Evolutionary conservation across 306 rosid genomes (phyloP).

Genomic region (Potentilla sterilis): DNA sequence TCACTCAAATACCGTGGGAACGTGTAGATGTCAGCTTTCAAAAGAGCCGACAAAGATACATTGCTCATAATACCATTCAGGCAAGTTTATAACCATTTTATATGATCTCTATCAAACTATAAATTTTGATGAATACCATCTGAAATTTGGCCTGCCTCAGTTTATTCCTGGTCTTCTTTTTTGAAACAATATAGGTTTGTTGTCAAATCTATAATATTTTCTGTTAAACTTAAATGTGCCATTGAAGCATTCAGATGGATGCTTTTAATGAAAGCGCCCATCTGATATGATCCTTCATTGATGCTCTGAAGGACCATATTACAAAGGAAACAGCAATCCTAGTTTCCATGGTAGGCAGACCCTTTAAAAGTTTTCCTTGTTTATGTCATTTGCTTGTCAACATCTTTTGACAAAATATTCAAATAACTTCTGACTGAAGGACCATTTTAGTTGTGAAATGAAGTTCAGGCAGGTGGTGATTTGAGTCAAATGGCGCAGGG

Average conservation of each 20-base stretch:
- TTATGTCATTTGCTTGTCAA: not conserved
- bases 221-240: not conserved
- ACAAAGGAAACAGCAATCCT: not conserved
- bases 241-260: not conserved
- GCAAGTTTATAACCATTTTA: slow-evolving; percentile 36
- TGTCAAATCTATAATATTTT: not conserved
- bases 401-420: not conserved
- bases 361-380: not conserved
- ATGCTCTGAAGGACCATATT: not conserved
- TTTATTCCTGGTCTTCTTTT: not conserved
- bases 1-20: slow-evolving; percentile 82
- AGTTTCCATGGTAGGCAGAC: not conserved
- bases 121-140: not conserved
- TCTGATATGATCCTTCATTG: not conserved
- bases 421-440: too few species aligned
- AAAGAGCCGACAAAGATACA: slow-evolving; percentile 66
- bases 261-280: not conserved
- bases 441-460: not conserved
- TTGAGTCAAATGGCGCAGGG: not conserved
- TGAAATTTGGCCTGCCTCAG: not conserved
- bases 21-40: slow-evolving; percentile 95
- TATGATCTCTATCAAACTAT: not conserved
- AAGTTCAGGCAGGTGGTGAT: not conserved
- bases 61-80: slow-evolving; percentile 98
- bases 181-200: not conserved